Evolutionary conservation across 345 rosid genomes (phyloP).

Genomic region (Ceriops tagal): DNA sequence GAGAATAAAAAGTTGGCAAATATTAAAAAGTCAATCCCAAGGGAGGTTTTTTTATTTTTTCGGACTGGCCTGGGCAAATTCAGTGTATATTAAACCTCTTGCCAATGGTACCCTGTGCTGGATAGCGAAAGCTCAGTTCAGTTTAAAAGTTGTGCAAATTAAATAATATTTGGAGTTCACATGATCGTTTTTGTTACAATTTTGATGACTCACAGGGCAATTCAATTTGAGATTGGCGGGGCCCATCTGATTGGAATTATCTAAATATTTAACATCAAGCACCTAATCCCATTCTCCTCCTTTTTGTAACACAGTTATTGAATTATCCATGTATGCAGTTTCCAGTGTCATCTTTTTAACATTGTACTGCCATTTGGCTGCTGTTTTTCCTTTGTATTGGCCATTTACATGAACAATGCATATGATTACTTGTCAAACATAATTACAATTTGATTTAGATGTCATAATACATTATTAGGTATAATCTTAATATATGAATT

Average conservation of each 20-base stretch:
- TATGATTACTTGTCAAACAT: not conserved
- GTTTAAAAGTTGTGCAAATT: constrained; percentile 36
- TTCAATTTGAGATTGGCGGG: constrained; percentile 22
- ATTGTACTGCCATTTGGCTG: not conserved
- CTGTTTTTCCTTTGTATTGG: not conserved
- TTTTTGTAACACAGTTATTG: too few relatives aligned
- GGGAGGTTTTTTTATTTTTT: not conserved
- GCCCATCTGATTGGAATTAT: constrained; percentile 15
- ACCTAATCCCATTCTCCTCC: constrained; percentile 24
- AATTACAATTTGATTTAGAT: too few relatives aligned
- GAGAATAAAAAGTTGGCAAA: not conserved
- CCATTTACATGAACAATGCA: not conserved
- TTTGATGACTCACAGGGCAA: constrained; percentile 40
- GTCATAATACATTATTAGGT: too few relatives aligned
- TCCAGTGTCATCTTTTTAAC: too few relatives aligned
- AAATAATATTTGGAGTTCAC: not conserved
- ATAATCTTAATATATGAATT: too few relatives aligned
- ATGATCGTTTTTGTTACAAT: constrained; percentile 12
- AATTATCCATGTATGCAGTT: too few relatives aligned
- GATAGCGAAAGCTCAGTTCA: constrained; percentile 29
- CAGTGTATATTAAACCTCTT: not conserved
- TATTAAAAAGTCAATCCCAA: constrained; percentile 29
- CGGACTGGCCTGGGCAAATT: constrained; percentile 5
- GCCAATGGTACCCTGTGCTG: constrained; percentile 20
- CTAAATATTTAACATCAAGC: constrained; percentile 24